Evolutionary conservation across 2,329 filamentous ascomycete genomes (phyloP).

Genomic region (Achaetomium macrosporum): DNA sequence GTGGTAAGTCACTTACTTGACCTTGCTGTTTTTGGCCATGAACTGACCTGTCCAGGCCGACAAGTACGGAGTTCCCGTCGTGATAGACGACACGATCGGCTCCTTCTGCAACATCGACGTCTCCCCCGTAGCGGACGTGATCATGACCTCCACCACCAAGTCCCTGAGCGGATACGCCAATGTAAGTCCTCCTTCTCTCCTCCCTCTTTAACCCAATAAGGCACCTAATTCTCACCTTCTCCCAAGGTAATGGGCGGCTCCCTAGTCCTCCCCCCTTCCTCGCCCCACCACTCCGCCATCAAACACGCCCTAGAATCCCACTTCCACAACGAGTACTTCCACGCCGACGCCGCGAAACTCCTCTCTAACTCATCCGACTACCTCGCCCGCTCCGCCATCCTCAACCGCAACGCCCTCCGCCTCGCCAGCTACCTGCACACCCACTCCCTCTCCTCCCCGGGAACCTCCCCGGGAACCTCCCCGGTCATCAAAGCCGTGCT

Average conservation of each 20-base stretch:
- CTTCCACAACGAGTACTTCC: slow-evolving; percentile 43
- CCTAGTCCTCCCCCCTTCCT: slow-evolving; percentile 43
- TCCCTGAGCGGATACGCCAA: slow-evolving; percentile 52
- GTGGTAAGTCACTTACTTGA: slow-evolving; percentile 33
- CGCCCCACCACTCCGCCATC: slow-evolving; percentile 36
- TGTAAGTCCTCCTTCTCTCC: slow-evolving; percentile 15
- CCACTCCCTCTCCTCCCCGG: slow-evolving; percentile 34
- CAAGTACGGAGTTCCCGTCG: slow-evolving; percentile 39
- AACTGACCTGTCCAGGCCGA: slow-evolving; percentile 28
- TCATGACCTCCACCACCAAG: slow-evolving; percentile 52
- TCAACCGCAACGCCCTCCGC: slow-evolving; percentile 48
- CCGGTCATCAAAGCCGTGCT: slow-evolving; percentile 37
- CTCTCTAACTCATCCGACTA: slow-evolving; percentile 45
- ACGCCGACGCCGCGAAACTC: slow-evolving; percentile 41
- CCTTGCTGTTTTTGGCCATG: slow-evolving; percentile 2
- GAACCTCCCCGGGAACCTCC: slow-evolving; percentile 38
- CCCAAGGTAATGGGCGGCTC: slow-evolving; percentile 47
- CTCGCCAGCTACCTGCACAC: slow-evolving; percentile 41
- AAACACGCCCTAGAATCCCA: slow-evolving; percentile 25
- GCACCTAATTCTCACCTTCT: not conserved
- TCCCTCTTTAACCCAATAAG: not conserved
- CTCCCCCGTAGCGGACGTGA: slow-evolving; percentile 41
- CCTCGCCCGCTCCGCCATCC: slow-evolving; percentile 49
- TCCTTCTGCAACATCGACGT: slow-evolving; percentile 47
- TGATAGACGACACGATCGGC: slow-evolving; percentile 45